A percentile compares a stretch with the other conserved stretches of the same genome.
Conservation (phyloP, 441 rosid species). For the Melastoma candidum region DNA sequence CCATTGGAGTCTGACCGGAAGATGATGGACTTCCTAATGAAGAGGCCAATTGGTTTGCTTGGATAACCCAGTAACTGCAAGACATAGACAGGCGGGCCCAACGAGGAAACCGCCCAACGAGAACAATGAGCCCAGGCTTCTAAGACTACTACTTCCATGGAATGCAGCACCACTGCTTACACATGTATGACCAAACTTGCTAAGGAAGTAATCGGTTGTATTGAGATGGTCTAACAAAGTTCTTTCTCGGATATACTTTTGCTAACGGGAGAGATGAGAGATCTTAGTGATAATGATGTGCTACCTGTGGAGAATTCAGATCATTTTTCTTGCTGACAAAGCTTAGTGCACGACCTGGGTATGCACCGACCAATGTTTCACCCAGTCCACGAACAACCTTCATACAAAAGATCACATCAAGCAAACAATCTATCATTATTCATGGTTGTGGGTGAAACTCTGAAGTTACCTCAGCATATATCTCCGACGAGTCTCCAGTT, state of each 20-base stretch:
- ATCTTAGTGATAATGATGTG: background rate
- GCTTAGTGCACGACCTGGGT: conserved; percentile 96
- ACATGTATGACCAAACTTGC: too few species aligned
- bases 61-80: conserved; percentile 87
- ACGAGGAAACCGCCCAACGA: too few species aligned
- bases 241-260: too few species aligned
- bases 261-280: too few species aligned
- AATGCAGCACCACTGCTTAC: too few species aligned
- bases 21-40: conserved; percentile 78
- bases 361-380: conserved; percentile 97
- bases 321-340: conserved; percentile 74
- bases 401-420: conserved; percentile 12
- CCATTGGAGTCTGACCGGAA: conserved; percentile 97
- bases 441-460: conserved; percentile 3
- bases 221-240: too few species aligned
- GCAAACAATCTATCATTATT: conserved; percentile 13
- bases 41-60: conserved; percentile 91
- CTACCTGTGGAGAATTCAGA: conserved; percentile 74
- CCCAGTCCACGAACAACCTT: conserved; percentile 97
- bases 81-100: background rate
- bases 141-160: too few species aligned
- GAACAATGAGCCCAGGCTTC: too few species aligned
- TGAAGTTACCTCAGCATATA: conserved; percentile 75
- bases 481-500: conserved; percentile 87
- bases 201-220: too few species aligned